Percentiles rank a stretch among this genome's conserved stretches.
Evolutionary conservation across 441 rosid species (phyloP).

Genomic region (Melastoma candidum): DNA sequence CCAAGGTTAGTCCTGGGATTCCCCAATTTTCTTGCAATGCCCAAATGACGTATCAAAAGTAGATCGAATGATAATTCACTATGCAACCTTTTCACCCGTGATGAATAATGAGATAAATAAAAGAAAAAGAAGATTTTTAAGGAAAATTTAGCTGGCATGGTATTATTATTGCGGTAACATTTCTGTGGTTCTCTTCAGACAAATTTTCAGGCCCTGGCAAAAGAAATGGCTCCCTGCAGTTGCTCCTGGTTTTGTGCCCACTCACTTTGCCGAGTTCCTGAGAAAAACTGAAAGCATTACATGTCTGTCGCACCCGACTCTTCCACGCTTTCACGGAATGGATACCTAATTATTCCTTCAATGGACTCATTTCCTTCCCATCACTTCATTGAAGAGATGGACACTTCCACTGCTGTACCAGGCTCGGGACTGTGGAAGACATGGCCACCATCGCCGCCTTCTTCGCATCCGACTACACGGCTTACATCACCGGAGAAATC

Average conservation of each 20-base stretch:
- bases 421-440: constrained; percentile 72
- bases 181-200: neutral
- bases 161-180: neutral
- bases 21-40: too few species aligned
- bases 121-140: too few species aligned
- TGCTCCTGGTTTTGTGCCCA: constrained; percentile 92
- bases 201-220: constrained; percentile 59
- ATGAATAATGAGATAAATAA: too few species aligned
- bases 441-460: constrained; percentile 81
- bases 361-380: neutral
- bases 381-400: constrained; percentile 11
- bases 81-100: too few species aligned
- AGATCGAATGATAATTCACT: too few species aligned
- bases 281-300: constrained; percentile 38
- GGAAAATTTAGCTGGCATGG: too few species aligned
- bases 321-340: neutral
- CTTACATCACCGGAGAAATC: constrained; percentile 77
- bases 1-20: constrained; percentile 42
- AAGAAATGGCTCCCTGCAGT: constrained; percentile 66
- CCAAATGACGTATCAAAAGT: too few species aligned
- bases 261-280: constrained; percentile 58
- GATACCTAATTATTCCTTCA: neutral
- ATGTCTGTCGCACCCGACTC: constrained; percentile 17
- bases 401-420: constrained; percentile 38
- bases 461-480: constrained; percentile 81